Evolutionary conservation across 1,284 basidiomycete genomes (phyloP), one percentile per base, ranked within the genome.

Genomic region (Amylostereum areolatum): DNA sequence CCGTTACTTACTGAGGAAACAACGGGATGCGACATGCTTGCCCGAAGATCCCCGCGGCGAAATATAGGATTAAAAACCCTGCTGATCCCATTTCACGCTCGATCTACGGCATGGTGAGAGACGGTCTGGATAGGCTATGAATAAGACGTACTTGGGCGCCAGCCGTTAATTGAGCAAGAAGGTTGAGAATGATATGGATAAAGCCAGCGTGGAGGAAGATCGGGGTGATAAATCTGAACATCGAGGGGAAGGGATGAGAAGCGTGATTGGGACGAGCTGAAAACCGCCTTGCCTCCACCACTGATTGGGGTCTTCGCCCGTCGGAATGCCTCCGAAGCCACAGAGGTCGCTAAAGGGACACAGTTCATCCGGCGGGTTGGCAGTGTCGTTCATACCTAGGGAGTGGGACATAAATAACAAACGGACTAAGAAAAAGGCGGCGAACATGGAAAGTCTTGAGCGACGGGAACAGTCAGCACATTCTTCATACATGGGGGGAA

Each of bases 141-240:
- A 41, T 39, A 57, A 49, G 2, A 59, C 60, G 55, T 62, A 89
- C 89, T 64, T 92, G 85, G 12, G 87, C 89, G 28, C 86, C 85
- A 8, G 89, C 69, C 1, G 81, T 84, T 49, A 92, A 65, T 59
- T 97, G 94, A 3, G 89, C 93, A 34, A 97, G 62, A 81, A 97
- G 87, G 62, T 98, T 98, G 54, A 98, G 65, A 2, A 87, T 57
- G 46, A 96, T 77, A 64, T 97, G 95, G 12, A 97, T 76, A 53
- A 98, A 75, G 9, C 95, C 95, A 24, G 92, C 94, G 60, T 97
- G 95, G 3, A 97, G 65, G 65, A 98, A 97, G 54, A 95, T 86
- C 2, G 91, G 80, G 2, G 83, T 82, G 56, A 93, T 84, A 61
- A 94, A 92, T 55, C 89, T 89, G 56, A 5, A n/a, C n/a, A n/a